These are phyloP conservation scores for Hypomontagnella submonticulosa DNA, from an alignment of 495 filamentous ascomycete genomes.

Conservation along the genomic window DNA sequence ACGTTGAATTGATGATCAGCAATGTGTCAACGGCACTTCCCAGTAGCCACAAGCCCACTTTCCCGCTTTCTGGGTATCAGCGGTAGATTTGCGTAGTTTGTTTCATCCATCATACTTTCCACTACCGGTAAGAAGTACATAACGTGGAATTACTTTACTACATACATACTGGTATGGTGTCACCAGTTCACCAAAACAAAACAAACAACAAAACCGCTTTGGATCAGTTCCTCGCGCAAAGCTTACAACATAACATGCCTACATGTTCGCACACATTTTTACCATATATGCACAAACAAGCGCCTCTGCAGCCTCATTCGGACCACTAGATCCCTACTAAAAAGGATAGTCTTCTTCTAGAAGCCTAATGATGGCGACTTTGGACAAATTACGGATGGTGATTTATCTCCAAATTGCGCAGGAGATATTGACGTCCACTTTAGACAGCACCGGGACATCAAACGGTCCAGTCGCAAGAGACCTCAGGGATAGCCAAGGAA, in stretches of 20 bases:
- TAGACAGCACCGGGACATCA: constrained; percentile 33
- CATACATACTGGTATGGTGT: too few species aligned
- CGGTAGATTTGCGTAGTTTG: constrained; percentile 26
- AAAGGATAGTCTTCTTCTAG: constrained; percentile 38
- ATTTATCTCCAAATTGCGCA: constrained; percentile 49
- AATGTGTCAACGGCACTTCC: constrained; percentile 45
- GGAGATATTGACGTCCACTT: constrained; percentile 45
- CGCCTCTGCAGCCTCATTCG: background rate
- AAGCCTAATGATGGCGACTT: constrained; percentile 36
- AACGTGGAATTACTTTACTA: too few species aligned
- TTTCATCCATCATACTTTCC: constrained; percentile 18
- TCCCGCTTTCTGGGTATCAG: constrained; percentile 40
- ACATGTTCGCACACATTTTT: background rate
- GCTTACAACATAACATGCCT: too few species aligned
- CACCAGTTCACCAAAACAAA: too few species aligned
- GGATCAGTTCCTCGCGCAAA: too few species aligned
- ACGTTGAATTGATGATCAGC: constrained; percentile 36
- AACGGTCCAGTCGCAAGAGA: constrained; percentile 34
- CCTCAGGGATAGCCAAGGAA: constrained; percentile 36
- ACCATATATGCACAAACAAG: constrained; percentile 6
- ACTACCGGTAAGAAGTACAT: too few species aligned
- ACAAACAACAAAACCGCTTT: too few species aligned
- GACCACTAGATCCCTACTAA: constrained; percentile 12
- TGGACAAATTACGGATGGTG: constrained; percentile 33
- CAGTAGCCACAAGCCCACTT: constrained; percentile 25